Percentiles rank a stretch among this genome's conserved stretches.
Conservation (phyloP, 495 filamentous ascomycete genomes). For the Xylaria intraflava region DNA sequence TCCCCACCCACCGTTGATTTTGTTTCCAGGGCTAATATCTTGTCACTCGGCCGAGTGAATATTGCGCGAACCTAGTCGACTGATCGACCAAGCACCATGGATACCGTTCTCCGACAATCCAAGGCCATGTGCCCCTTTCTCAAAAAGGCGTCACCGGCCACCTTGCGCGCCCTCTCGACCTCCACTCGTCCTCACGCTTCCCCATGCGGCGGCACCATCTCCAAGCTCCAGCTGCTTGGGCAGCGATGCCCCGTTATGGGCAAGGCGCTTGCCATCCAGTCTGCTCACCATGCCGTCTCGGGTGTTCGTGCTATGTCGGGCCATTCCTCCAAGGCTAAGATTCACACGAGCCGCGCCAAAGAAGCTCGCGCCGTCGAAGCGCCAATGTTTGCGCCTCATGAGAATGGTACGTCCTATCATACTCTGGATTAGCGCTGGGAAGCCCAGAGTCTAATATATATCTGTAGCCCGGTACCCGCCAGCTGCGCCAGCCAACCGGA, state of each 20-base stretch:
- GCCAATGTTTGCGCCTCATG: conserved; percentile 48
- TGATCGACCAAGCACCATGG: conserved; percentile 52
- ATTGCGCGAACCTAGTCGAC: neutral
- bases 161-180: conserved; percentile 83
- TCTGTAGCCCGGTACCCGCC: conserved; percentile 36
- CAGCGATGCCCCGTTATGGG: conserved; percentile 98
- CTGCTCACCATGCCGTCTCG: conserved; percentile 38
- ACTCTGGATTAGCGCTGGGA: neutral
- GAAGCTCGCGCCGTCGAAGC: conserved; percentile 66
- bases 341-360: conserved; percentile 71
- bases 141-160: conserved; percentile 83
- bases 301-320: conserved; percentile 37
- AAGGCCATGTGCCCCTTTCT: conserved; percentile 95
- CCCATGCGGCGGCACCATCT: conserved; percentile 85
- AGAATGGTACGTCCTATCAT: conserved; percentile 45
- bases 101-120: conserved; percentile 87
- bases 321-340: conserved; percentile 48
- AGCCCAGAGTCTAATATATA: conserved; percentile 17
- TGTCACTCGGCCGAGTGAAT: neutral
- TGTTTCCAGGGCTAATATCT: too few relatives aligned
- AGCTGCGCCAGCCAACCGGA: conserved; percentile 28
- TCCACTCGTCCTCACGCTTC: conserved; percentile 61
- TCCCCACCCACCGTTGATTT: too few relatives aligned
- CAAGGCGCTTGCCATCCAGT: conserved; percentile 89
- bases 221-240: conserved; percentile 90